Base-by-base conservation (phyloP, 306 rosid genomes). In the Corylus avellana region DNA sequence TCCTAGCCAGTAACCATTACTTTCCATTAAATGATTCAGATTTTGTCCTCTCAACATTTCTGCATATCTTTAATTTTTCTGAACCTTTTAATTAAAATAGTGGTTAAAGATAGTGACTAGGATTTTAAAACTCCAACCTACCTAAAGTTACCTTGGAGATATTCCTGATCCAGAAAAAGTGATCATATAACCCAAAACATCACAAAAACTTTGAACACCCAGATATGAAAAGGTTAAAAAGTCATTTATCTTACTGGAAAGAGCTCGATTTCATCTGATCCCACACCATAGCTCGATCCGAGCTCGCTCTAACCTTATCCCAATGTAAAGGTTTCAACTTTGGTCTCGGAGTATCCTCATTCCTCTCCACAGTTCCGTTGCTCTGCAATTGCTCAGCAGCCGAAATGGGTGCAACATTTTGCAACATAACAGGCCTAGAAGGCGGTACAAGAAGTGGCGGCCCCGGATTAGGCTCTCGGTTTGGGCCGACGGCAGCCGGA, bases 251-350 rank as follows among this genome's bases (percentile, higher is more conserved):
- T 81, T 89, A 92, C 97, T 92, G 97, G 76, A 94, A 94, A 61
- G 97, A 91, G 84, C 93, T 88, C 4, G 97, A 90, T 81, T 92
- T 91, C 70, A 94, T 72, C 16, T 85, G 97, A 91, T 94, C 98
- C 98, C 97, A 94, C 78, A 91, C 96, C 92, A 79, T 94, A 58
- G 89, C 93, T 55, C 90, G 91, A 78, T 94, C 97, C 1, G 97
- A 94, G 84, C 90, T 87, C 9, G 97, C 92, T 75, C 89, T 89
- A 72, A 92, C 97, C 79, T 94, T 91, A 79, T 94, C 97, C 96
- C 97, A 91, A 85, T 92, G 97, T 27, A 94, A 94, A 81, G 98
- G 86, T 85, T 94, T 92, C 88, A 94, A 84, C 81, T 92, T 94
- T 35, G 92, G 97, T 89, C 85, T 92, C 3, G 51, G 75, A 37